phyloP scores from a whole-genome alignment of 2,329 filamentous ascomycete species.

The Hypoxylon sp. region DNA sequence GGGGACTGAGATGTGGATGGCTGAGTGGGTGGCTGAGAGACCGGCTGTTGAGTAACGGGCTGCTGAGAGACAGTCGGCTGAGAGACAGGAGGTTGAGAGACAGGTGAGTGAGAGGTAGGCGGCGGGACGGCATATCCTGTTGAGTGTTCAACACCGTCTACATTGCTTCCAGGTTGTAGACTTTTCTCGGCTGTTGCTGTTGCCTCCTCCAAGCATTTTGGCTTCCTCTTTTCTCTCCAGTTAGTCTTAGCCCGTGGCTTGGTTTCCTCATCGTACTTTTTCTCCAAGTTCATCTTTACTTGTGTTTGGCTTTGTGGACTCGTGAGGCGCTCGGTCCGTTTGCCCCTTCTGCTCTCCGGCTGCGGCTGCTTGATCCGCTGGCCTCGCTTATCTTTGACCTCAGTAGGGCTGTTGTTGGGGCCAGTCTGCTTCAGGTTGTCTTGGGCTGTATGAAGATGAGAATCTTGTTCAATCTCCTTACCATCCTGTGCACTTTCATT shows the following conservation, averaged over 20 bases:
- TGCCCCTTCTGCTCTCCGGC: not conserved
- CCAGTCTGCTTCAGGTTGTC: not conserved
- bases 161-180: not conserved
- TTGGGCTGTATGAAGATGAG: not conserved
- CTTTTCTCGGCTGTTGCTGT: too few species aligned
- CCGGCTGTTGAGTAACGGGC: too few species aligned
- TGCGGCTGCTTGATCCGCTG: not conserved
- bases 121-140: not conserved
- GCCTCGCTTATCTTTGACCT: not conserved
- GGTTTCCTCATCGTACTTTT: not conserved
- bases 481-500: not conserved
- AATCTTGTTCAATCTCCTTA: not conserved
- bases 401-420: not conserved
- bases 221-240: slow-evolving; percentile 37
- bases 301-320: not conserved
- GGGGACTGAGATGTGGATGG: too few species aligned
- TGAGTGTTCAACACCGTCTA: not conserved
- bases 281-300: not conserved
- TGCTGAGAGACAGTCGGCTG: not conserved
- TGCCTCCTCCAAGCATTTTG: not conserved
- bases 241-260: not conserved
- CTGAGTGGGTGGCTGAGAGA: too few species aligned
- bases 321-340: not conserved
- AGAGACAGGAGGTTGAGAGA: not conserved
- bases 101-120: not conserved